Evolutionary conservation across 2,329 filamentous ascomycete genomes (phyloP), one percentile per base, ranked within the genome.

Genomic region (Capronia epimyces): DNA sequence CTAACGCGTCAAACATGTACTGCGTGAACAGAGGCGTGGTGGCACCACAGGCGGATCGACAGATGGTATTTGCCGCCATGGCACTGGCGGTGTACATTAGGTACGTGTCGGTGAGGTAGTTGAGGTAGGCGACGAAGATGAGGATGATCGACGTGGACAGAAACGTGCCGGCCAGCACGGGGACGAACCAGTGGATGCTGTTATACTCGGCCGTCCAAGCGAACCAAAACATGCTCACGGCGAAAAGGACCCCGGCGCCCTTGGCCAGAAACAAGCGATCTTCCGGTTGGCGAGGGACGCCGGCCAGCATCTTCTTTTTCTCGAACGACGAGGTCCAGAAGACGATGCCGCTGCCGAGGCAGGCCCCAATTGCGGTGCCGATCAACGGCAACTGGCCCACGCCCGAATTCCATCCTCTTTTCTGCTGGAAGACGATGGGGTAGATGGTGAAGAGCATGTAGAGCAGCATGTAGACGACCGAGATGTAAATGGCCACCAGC

Each of bases 401-500:
- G 4, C 73, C 74, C 21, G 73, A 67, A 24, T 70, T 73, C 61
- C 76, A 75, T 15, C 69, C 67, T 21, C 75, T 73, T 49, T 67
- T 64, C 10, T 64, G 57, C 57, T 75, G 65, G 46, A 71, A 78
- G 1, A 78, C 70, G 20, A 77, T 75, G 0, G 75, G 75, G 47
- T 80, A 81, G 49, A 79, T 79, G 18, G 68, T 74, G 63, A 81
- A 81, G 9, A 81, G 69, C 77, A 81, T 80, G 63, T 77, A 79
- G 24, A 78, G 67, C 6, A 76, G 70, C 13, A 74, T 69, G 49
- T 78, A 79, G 4, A 74, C 69, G 43, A 79, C 69, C 0, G 75
- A 71, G 46, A 78, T 68, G 57, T 79, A 78, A 21, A 58, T 36
- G 43, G 60, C 53, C 36, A 76, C 68, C 1, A 72, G 63, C 1